Percentiles rank a stretch among this genome's conserved stretches.
phyloP scores from a whole-genome alignment of 208 protist genomes.

The Crithidia expoeki region DNA sequence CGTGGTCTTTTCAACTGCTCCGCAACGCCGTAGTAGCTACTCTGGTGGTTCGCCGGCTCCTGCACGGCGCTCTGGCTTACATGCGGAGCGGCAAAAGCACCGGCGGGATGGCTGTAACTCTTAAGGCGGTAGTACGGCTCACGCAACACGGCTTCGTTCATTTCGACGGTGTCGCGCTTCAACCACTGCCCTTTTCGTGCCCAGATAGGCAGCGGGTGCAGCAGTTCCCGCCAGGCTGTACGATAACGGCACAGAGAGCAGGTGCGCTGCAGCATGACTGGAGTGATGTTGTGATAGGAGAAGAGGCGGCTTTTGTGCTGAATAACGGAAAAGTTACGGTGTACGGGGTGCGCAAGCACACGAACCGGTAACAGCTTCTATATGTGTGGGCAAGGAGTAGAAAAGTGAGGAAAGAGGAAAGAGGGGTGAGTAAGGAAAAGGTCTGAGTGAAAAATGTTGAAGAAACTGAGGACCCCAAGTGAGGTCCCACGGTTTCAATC shows the following conservation, averaged over 20 bases:
- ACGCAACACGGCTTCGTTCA: conserved; percentile 78
- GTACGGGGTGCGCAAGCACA: too few relatives aligned
- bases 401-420: not conserved
- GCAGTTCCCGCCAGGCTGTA: conserved; percentile 87
- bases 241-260: conserved; percentile 47
- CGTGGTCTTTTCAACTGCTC: conserved; percentile 45
- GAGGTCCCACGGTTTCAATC: too few relatives aligned
- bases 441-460: too few relatives aligned
- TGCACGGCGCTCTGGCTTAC: conserved; percentile 14
- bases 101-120: conserved; percentile 38
- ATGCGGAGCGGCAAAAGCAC: conserved; percentile 7
- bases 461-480: too few relatives aligned
- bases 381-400: not conserved
- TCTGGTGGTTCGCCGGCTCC: conserved; percentile 33
- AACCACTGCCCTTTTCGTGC: conserved; percentile 81
- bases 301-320: too few relatives aligned
- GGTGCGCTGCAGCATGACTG: conserved; percentile 45
- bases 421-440: not conserved
- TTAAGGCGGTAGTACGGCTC: conserved; percentile 89
- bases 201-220: conserved; percentile 71
- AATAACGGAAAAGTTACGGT: too few relatives aligned
- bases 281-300: not conserved
- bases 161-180: conserved; percentile 85
- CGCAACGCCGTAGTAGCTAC: conserved; percentile 34
- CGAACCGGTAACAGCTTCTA: not conserved